These are phyloP conservation scores for Lizonia empirigonia DNA, from an alignment of 2,329 filamentous ascomycete species.

Conservation along the genomic window DNA sequence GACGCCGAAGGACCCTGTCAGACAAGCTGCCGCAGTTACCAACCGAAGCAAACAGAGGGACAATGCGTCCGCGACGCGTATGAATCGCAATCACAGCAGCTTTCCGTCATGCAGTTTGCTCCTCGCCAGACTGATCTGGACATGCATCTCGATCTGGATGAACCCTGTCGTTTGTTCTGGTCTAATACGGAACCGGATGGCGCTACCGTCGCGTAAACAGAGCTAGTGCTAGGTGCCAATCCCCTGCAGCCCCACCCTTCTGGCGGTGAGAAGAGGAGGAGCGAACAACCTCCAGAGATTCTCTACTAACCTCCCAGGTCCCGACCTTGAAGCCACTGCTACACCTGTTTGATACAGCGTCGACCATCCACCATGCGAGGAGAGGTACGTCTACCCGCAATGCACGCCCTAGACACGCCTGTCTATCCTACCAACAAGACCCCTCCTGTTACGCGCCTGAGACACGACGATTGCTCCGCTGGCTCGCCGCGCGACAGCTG, in stretches of 20 bases:
- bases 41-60: neutral
- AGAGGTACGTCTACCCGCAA: conserved; percentile 43
- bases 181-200: conserved; percentile 6
- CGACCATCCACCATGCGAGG: conserved; percentile 47
- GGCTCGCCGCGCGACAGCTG: conserved; percentile 3
- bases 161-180: neutral
- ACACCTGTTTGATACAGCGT: conserved; percentile 46
- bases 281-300: conserved; percentile 19
- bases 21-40: neutral
- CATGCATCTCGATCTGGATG: conserved; percentile 4
- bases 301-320: conserved; percentile 21
- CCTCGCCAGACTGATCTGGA: neutral
- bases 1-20: conserved; percentile 1
- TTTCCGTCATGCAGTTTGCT: neutral
- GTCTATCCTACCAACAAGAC: neutral
- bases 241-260: conserved; percentile 14
- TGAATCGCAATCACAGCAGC: neutral
- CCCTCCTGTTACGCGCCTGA: conserved; percentile 16
- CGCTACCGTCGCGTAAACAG: conserved; percentile 17
- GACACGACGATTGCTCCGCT: conserved; percentile 12
- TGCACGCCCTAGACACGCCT: conserved; percentile 34
- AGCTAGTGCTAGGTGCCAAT: conserved; percentile 11
- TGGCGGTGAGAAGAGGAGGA: conserved; percentile 15
- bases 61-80: neutral
- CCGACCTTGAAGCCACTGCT: conserved; percentile 26